These are phyloP conservation scores for Pseudisothecium myosuroides DNA, from an alignment of 225 moss, liverwort and hornwort genomes.

Conservation along the genomic window DNA sequence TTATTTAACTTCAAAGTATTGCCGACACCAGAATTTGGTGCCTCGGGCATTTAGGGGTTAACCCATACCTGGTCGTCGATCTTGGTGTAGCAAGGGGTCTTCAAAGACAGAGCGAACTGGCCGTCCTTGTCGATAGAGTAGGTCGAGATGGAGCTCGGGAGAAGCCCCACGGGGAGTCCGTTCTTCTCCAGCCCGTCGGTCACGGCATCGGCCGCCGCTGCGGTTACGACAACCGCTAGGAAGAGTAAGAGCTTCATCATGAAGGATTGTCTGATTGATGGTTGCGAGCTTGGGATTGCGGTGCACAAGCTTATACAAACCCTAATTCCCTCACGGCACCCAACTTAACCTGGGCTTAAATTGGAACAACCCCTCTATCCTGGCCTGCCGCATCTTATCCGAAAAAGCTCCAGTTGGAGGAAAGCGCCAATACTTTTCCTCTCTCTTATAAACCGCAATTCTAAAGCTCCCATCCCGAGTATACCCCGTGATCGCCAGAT, in stretches of 20 bases:
- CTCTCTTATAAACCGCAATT: neutral
- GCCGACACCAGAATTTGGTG: too few species aligned
- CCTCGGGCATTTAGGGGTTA: too few species aligned
- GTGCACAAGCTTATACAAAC: neutral
- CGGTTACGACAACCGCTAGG: neutral
- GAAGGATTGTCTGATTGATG: neutral
- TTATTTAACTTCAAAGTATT: too few species aligned
- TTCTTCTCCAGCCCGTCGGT: conserved; percentile 48
- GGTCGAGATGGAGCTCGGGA: conserved; percentile 39
- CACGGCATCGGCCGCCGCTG: conserved; percentile 8
- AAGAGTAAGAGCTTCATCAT: neutral
- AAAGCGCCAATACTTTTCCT: neutral
- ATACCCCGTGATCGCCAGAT: neutral
- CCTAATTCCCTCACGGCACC: neutral
- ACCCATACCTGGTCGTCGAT: conserved; percentile 39
- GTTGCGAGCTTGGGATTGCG: neutral
- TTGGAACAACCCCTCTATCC: neutral
- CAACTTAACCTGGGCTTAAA: neutral
- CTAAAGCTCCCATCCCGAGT: neutral
- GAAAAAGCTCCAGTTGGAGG: neutral
- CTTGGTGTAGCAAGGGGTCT: conserved; percentile 41
- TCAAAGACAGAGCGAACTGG: conserved; percentile 36
- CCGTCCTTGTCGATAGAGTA: conserved; percentile 40
- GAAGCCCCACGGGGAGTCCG: conserved; percentile 53
- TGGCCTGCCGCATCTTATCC: neutral